Evolutionary conservation across 2,329 filamentous ascomycete genomes (phyloP), one percentile per base, ranked within the genome.

Genomic region (Pseudocercospora eumusae): DNA sequence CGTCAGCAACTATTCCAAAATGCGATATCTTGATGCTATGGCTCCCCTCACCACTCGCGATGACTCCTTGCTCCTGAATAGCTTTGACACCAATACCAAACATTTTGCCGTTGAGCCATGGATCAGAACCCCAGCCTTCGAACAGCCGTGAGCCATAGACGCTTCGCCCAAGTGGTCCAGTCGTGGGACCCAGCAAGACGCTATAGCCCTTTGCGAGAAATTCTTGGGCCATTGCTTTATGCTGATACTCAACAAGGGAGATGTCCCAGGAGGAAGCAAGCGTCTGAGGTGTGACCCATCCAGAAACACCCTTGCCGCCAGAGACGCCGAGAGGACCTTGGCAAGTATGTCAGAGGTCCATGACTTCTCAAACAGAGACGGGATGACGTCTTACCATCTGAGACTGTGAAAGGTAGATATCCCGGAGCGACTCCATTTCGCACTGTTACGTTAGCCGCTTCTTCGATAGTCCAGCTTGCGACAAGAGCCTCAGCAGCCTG

Each of bases 121-220:
- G 88, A 69, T 91, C 88, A 1, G 82, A 75, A 1, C 88, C 87
- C 69, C 91, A 91, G 0, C 85, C 84, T 71, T 87, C 84, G 27
- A 85, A 62, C 15, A 52, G 54, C 11, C 67, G 61, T 4, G 66
- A 66, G 15, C 54, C 54, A n/a, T 25, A 56, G n/a, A 33, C 27
- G 10, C 27, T 56, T 27, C 54, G 54, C 11, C 54, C 54, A 25
- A 56, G 54, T 9, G 54, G 54, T 21, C 25, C n/a, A 18, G 36
- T 20, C 4, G 40, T 33, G 11, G 56, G 55, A 23, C 65, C 63
- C 13, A 65, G 63, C 60, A 63, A 57, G 9, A 65, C 50, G 8
- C 63, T 61, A 33, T 61, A 59, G 15, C 65, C 65, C 58, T 61
- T 62, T 6, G 57, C 36, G 27, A 59, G 59, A 50, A 65, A 63